phyloP scores from a whole-genome alignment of 2,329 filamentous ascomycete genomes.

The Colletotrichum gigasporum region DNA sequence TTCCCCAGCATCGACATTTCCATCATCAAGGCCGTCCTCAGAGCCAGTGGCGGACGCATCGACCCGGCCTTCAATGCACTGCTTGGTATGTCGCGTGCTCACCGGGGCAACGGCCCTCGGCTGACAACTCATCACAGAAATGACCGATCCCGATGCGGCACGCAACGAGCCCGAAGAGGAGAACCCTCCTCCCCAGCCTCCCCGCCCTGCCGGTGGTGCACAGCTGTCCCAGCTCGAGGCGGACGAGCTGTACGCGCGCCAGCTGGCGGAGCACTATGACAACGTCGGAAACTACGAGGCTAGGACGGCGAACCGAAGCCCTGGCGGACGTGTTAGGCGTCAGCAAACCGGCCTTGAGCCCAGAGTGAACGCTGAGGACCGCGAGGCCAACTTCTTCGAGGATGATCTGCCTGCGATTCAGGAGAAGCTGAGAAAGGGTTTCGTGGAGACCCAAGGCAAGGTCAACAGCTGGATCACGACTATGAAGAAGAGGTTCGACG shows the following conservation, averaged over 20 bases:
- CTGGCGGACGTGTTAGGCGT: conserved; percentile 34
- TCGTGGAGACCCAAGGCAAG: conserved; percentile 90
- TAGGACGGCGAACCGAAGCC: conserved; percentile 58
- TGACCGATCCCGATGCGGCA: conserved; percentile 80
- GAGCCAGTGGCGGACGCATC: conserved; percentile 85
- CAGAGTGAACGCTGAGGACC: conserved; percentile 63
- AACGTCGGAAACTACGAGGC: conserved; percentile 67
- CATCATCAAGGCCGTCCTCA: conserved; percentile 88
- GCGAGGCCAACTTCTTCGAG: conserved; percentile 91
- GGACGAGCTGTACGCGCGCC: conserved; percentile 91
- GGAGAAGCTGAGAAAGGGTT: conserved; percentile 93
- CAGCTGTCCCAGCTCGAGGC: conserved; percentile 85
- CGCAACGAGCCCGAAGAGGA: conserved; percentile 64
- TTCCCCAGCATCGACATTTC: conserved; percentile 84
- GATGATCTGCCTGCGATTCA: conserved; percentile 94
- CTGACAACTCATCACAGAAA: conserved; percentile 58
- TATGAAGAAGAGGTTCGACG: conserved; percentile 92
- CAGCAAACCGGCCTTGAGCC: conserved; percentile 60
- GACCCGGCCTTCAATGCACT: conserved; percentile 97
- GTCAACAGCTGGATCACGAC: conserved; percentile 93
- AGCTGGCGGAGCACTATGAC: conserved; percentile 91
- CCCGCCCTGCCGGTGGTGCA: conserved; percentile 71
- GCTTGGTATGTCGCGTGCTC: conserved; percentile 66
- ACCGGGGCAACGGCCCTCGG: not conserved
- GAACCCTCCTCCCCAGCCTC: conserved; percentile 79